Percentiles rank a stretch among this genome's conserved stretches.
phyloP scores from a whole-genome alignment of 345 rosid genomes.

The Corchorus capsularis region DNA sequence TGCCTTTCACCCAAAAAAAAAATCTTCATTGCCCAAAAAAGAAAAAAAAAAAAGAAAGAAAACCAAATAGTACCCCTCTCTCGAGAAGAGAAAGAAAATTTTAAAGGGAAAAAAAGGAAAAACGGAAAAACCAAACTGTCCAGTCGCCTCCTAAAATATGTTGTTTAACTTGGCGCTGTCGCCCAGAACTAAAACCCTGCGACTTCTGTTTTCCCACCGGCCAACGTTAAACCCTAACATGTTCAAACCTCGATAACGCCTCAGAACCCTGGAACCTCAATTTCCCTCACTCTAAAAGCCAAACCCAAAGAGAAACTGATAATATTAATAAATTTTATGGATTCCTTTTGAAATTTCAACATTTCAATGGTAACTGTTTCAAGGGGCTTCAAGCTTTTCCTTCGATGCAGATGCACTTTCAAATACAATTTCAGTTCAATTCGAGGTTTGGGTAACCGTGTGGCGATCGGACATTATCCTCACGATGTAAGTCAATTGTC shows the following conservation, averaged over 20 bases:
- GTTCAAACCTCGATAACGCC: not conserved
- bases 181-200: not conserved
- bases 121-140: not conserved
- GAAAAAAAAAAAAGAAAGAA: too few relatives aligned
- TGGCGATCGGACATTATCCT: not conserved
- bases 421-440: not conserved
- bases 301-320: not conserved
- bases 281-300: not conserved
- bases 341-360: constrained; percentile 11
- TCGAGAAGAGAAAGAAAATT: too few relatives aligned
- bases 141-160: not conserved
- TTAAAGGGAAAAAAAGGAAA: not conserved
- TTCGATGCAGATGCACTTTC: constrained; percentile 12
- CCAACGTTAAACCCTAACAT: not conserved
- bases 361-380: constrained; percentile 23
- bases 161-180: not conserved
- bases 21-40: too few relatives aligned
- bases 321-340: not conserved
- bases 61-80: too few relatives aligned
- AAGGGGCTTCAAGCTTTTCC: constrained; percentile 21
- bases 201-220: too few relatives aligned
- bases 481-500: constrained; percentile 4
- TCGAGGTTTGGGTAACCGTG: constrained; percentile 1
- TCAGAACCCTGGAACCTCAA: not conserved
- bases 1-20: too few relatives aligned